Evolutionary conservation across 176 grass and related monocot species (phyloP), one percentile per base, ranked within the genome.

Genomic region (Ensete ventricosum): DNA sequence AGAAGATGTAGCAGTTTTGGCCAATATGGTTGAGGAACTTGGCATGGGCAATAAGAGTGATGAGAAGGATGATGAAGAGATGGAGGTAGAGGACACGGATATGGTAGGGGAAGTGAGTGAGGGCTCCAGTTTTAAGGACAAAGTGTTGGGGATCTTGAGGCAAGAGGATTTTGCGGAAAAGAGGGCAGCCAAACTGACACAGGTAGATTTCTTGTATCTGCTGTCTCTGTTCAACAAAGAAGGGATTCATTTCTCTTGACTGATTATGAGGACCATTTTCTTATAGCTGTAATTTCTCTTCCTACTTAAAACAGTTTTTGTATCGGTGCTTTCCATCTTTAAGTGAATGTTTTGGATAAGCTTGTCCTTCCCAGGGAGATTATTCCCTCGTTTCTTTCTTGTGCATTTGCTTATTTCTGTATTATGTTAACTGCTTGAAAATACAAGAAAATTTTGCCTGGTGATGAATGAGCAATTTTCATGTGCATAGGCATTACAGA

Each of bases 201-300:
- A 98, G 77, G 84, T 91, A 26, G 95, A 98, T 76, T 94, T 98
- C 81, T 74, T 98, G 21, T 98, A 89, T 82, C 72, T 98, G 80
- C 95, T 98, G 9, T 98, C 95, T 2, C 86, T 98, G 70, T 93
- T 98, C 75, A 98, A 98, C 82, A 91, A 91, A 73, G 84, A 86
- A 0, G 95, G 88, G 13, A 84, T 98, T 67, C 95, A 98, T 85
- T 98, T 98, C 71, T 93, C 88, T 0, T 98, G 86, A 98, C 9
- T 53, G 16, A 55, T 17, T 10, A 9, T 12, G 9, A 70, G 67
- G 34, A 17, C 67, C 21, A n/a, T 70, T 20, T 70, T 70, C 14
- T 3, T 20, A 17, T 50, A 9, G 16, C 50, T 43, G 34, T 43
- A 43, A 50, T 10, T 52, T 23, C 25, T 70, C 8, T 52, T 10